Percentiles rank a stretch among this genome's conserved stretches.
phyloP scores from a whole-genome alignment of 2,329 filamentous ascomycete genomes.

The Conoideocrella luteorostrata region DNA sequence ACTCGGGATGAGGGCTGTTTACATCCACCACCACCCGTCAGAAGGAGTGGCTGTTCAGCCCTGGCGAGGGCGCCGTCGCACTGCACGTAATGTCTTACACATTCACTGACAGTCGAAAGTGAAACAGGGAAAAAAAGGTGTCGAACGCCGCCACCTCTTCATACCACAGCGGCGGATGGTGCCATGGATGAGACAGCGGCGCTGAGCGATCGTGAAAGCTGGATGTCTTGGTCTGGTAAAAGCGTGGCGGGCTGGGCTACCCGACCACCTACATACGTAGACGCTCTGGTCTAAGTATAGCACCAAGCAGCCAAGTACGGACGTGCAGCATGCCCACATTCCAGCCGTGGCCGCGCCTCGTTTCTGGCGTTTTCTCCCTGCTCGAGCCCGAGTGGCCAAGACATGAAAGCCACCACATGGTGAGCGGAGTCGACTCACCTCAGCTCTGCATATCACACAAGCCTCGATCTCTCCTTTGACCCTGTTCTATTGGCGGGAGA shows the following conservation, averaged over 20 bases:
- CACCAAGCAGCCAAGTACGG: too few species aligned
- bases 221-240: too few species aligned
- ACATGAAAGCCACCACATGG: slow-evolving; percentile 5
- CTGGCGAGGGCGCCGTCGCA: too few species aligned
- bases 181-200: not conserved
- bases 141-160: not conserved
- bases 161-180: not conserved
- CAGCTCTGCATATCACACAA: slow-evolving; percentile 5
- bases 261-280: too few species aligned
- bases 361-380: not conserved
- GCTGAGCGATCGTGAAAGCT: too few species aligned
- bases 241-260: too few species aligned
- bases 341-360: not conserved
- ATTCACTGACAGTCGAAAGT: too few species aligned
- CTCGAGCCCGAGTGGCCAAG: not conserved
- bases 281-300: slow-evolving; percentile 3
- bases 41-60: not conserved
- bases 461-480: not conserved
- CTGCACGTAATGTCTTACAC: too few species aligned
- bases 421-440: slow-evolving; percentile 1
- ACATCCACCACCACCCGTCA: too few species aligned
- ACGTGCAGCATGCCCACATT: too few species aligned
- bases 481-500: not conserved
- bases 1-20: too few species aligned
- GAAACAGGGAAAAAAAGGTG: too few species aligned